phyloP scores from a whole-genome alignment of 768 basidiomycete species.

The Naganishia onofrii region DNA sequence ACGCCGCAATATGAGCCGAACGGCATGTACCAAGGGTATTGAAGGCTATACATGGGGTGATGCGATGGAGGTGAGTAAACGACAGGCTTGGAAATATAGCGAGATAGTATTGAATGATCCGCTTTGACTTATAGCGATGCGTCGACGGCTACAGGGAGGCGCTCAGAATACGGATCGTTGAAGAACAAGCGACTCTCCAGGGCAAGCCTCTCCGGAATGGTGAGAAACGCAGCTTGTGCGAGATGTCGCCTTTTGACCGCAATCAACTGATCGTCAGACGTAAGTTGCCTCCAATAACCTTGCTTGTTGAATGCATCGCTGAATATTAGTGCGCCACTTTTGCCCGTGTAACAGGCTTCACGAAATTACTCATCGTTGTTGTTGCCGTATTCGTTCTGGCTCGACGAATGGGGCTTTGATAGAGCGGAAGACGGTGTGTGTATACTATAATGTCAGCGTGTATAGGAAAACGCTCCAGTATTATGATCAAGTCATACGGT shows the following conservation, averaged over 20 bases:
- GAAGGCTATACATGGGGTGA: conserved; percentile 52
- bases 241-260: conserved; percentile 8
- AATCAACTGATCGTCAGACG: background rate
- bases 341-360: background rate
- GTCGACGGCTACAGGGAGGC: conserved; percentile 51
- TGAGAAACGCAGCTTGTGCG: background rate
- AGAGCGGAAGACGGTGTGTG: too few species aligned
- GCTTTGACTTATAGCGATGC: conserved; percentile 40
- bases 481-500: too few species aligned
- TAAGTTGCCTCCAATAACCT: background rate
- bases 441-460: too few species aligned
- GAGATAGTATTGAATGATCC: background rate
- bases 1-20: conserved; percentile 40
- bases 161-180: background rate
- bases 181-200: background rate
- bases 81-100: background rate
- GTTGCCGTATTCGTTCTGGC: background rate
- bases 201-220: background rate
- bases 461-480: too few species aligned
- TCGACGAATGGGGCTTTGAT: background rate
- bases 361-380: background rate
- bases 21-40: conserved; percentile 44
- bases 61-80: conserved; percentile 50
- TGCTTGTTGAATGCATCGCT: background rate
- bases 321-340: background rate